These are phyloP conservation scores for Trichomonascaceae sp. DNA, from an alignment of 1,139 yeast species.

Conservation along the genomic window DNA sequence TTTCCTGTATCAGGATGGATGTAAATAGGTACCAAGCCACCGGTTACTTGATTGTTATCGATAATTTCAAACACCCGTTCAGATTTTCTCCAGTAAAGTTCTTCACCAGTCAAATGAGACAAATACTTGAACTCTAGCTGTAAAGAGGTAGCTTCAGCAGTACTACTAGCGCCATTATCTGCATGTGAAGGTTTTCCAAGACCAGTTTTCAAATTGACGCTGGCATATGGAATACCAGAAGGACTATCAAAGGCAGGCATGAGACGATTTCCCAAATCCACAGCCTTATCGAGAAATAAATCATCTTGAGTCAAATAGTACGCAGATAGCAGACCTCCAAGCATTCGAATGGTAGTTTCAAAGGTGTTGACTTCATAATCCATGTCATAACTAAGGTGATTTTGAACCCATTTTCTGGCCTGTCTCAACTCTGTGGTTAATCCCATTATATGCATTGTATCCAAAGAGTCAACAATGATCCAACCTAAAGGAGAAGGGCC, in stretches of 20 bases:
- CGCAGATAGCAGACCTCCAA: conserved; percentile 86
- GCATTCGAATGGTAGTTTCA: conserved; percentile 90
- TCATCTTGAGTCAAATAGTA: conserved; percentile 66
- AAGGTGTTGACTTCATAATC: conserved; percentile 77
- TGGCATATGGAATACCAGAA: conserved; percentile 70
- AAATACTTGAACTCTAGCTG: conserved; percentile 86
- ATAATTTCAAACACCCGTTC: conserved; percentile 64
- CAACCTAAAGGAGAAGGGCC: conserved; percentile 82
- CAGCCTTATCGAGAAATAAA: conserved; percentile 70
- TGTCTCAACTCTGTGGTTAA: conserved; percentile 56
- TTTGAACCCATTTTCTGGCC: conserved; percentile 70
- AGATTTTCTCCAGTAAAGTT: conserved; percentile 67
- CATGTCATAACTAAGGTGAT: conserved; percentile 52
- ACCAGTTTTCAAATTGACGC: conserved; percentile 65
- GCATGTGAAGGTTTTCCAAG: conserved; percentile 56
- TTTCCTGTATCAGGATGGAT: conserved; percentile 70
- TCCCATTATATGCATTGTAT: conserved; percentile 78
- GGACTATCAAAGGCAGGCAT: conserved; percentile 59
- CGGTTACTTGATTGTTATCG: conserved; percentile 54
- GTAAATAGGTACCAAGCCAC: conserved; percentile 78
- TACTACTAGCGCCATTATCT: conserved; percentile 66
- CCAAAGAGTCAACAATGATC: conserved; percentile 88
- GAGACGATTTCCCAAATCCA: conserved; percentile 52
- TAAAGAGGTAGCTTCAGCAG: conserved; percentile 86
- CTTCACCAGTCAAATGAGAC: conserved; percentile 73